Conservation (phyloP, 1,139 yeast species). For the Scheffersomyces stambukii region DNA sequence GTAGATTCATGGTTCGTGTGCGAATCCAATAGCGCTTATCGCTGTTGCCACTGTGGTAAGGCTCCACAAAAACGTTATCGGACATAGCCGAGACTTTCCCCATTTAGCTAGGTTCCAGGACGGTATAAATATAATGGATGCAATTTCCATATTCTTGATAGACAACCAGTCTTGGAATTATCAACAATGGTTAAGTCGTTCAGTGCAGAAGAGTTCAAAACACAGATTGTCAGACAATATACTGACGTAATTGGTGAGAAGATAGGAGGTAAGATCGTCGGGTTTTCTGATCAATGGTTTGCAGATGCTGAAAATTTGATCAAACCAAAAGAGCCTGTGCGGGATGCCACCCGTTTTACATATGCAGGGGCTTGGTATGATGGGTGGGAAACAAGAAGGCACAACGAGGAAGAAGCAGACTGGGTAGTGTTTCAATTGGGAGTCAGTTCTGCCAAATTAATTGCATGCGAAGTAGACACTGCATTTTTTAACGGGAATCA, state of each 20-base stretch:
- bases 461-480: conserved; percentile 88
- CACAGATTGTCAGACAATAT: conserved; percentile 43
- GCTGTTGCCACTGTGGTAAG: no score
- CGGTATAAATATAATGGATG: no score
- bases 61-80: no score
- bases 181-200: conserved; percentile 24
- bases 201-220: conserved; percentile 40
- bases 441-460: conserved; percentile 71
- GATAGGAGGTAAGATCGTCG: conserved; percentile 69
- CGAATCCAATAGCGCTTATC: no score
- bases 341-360: conserved; percentile 75
- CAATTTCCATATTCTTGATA: no score
- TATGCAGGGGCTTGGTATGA: conserved; percentile 96
- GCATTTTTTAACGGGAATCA: conserved; percentile 93
- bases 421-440: conserved; percentile 84
- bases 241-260: conserved; percentile 79
- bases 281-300: conserved; percentile 87
- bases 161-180: no score
- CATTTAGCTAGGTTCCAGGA: no score
- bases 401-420: conserved; percentile 77
- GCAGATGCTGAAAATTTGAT: conserved; percentile 89
- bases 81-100: no score
- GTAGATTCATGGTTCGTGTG: no score
- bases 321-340: conserved; percentile 72
- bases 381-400: conserved; percentile 98